phyloP scores from a whole-genome alignment of 345 rosid genomes.

The Syzygium aromaticum region DNA sequence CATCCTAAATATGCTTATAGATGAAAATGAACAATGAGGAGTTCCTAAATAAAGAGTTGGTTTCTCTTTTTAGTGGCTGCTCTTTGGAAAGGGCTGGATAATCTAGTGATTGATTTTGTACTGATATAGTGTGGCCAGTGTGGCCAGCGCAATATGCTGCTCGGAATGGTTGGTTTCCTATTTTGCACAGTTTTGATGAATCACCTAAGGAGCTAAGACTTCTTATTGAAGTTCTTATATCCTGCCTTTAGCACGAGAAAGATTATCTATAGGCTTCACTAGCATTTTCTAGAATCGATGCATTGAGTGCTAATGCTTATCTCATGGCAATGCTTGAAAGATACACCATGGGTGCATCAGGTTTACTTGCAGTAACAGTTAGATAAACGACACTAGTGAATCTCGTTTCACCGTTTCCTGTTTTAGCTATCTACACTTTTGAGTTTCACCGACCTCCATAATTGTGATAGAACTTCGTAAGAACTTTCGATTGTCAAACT shows the following conservation, averaged over 20 bases:
- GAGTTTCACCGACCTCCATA: background rate
- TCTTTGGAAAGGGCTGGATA: background rate
- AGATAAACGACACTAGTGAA: background rate
- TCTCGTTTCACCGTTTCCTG: background rate
- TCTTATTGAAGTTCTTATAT: background rate
- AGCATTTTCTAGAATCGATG: background rate
- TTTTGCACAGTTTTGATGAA: background rate
- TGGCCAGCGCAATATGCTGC: background rate
- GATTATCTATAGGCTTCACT: background rate
- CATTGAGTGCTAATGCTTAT: background rate
- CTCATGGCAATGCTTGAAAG: background rate
- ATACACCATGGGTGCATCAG: background rate
- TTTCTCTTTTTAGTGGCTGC: background rate
- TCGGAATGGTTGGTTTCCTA: background rate
- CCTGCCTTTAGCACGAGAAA: background rate
- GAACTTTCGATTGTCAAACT: too few relatives aligned
- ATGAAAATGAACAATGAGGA: too few relatives aligned
- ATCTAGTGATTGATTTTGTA: background rate
- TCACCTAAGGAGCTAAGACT: background rate
- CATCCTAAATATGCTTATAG: background rate
- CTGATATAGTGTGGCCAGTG: background rate
- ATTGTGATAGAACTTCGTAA: background rate
- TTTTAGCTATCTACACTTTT: background rate
- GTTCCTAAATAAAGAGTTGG: background rate
- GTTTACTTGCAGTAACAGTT: fast-evolving